Conservation (phyloP, 2,329 filamentous ascomycete genomes). For the Daldinia eschscholtzii region DNA sequence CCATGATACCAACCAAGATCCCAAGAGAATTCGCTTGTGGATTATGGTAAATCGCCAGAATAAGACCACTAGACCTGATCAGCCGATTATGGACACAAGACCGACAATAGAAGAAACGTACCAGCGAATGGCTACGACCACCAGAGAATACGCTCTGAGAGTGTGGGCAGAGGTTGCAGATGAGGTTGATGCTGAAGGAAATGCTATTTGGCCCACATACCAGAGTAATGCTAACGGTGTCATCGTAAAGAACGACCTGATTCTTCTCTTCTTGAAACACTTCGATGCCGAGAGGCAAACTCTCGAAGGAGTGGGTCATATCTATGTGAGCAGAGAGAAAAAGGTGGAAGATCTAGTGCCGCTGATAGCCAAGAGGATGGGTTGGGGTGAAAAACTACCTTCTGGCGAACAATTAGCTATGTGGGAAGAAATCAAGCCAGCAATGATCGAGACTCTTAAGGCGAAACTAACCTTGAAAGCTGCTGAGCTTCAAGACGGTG, state of each 20-base stretch:
- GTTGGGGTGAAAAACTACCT: slow-evolving; percentile 81
- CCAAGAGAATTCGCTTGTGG: slow-evolving; percentile 85
- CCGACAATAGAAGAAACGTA: slow-evolving; percentile 81
- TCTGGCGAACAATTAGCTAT: slow-evolving; percentile 74
- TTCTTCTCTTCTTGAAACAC: slow-evolving; percentile 92
- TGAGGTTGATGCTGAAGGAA: slow-evolving; percentile 74
- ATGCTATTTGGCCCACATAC: slow-evolving; percentile 77
- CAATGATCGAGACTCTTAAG: slow-evolving; percentile 96
- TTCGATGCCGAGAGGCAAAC: slow-evolving; percentile 85
- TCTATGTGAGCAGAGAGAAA: slow-evolving; percentile 89
- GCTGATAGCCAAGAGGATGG: slow-evolving; percentile 83
- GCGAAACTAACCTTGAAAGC: slow-evolving; percentile 88
- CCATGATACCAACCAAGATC: slow-evolving; percentile 74
- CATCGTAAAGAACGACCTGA: slow-evolving; percentile 70
- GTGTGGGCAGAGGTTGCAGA: slow-evolving; percentile 88
- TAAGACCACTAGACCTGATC: slow-evolving; percentile 92
- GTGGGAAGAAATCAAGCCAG: slow-evolving; percentile 98
- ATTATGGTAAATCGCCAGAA: slow-evolving; percentile 99
- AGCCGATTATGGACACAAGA: slow-evolving; percentile 81
- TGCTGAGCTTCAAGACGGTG: slow-evolving; percentile 95
- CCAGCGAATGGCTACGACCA: slow-evolving; percentile 62
- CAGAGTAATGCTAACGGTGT: slow-evolving; percentile 69
- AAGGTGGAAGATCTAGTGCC: slow-evolving; percentile 88
- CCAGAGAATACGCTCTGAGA: slow-evolving; percentile 79
- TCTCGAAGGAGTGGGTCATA: slow-evolving; percentile 81